These are phyloP conservation scores for Xylaria longipes DNA, from an alignment of 495 filamentous ascomycete species.

Conservation along the genomic window DNA sequence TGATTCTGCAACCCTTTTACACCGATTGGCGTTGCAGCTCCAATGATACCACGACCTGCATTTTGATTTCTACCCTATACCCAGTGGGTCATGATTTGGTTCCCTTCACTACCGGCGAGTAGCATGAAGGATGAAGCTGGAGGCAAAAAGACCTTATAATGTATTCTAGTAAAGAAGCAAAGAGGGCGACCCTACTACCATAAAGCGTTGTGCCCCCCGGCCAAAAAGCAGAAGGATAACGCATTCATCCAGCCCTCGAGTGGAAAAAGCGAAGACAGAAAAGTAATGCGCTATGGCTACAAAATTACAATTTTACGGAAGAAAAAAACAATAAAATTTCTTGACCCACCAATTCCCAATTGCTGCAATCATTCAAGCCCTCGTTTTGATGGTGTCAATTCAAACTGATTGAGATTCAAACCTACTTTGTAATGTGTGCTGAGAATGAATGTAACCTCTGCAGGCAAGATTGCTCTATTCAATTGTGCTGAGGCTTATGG, in stretches of 20 bases:
- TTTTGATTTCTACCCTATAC: conserved; percentile 39
- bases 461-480: background rate
- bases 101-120: conserved; percentile 37
- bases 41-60: conserved; percentile 49
- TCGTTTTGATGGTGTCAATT: background rate
- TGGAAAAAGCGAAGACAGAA: conserved; percentile 31
- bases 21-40: conserved; percentile 43
- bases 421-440: background rate
- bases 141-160: conserved; percentile 28
- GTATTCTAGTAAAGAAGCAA: conserved; percentile 43
- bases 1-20: conserved; percentile 21
- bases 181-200: conserved; percentile 43
- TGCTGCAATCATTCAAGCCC: background rate
- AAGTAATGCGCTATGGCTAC: conserved; percentile 39
- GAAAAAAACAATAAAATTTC: conserved; percentile 39
- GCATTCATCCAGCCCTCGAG: conserved; percentile 2
- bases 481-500: background rate
- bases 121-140: conserved; percentile 11
- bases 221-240: conserved; percentile 31
- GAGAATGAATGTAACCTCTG: background rate
- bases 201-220: conserved; percentile 11
- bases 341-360: background rate
- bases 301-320: conserved; percentile 39
- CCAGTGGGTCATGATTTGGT: conserved; percentile 35
- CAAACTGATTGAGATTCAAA: background rate